Base-by-base conservation (phyloP, 2,329 filamentous ascomycete genomes). In the Aspergillus tamarii region DNA sequence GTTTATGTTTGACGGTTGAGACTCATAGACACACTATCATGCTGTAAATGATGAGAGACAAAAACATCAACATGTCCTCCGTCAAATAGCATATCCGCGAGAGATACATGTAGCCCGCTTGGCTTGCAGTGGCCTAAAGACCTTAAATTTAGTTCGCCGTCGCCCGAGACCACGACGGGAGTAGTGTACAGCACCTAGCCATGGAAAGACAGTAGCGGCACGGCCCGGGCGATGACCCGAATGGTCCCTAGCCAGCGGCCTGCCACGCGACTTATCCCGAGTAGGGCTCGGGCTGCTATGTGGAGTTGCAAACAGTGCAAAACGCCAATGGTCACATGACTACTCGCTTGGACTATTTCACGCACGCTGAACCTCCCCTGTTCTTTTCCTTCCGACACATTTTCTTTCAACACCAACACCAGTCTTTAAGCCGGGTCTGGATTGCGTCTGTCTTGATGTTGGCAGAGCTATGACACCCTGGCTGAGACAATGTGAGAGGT, bases 301-400 rank as follows among this genome's bases (percentile, higher is more conserved):
- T n/a, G 48, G 19, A n/a, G 26, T n/a, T 50, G 50, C 46, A 68
- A 68, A 68, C 52, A 30, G 2, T 57, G 54, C 59, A 69, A 65
- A 52, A 4, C 1, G 41, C 8, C 6, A 3, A 36, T 0, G 0
- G n/a, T 39, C 67, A 69, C 66, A 65, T 69, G 67, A 59, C 10
- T 1, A 0, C 9, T 52, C 63, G 57, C 50, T 65, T 66, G 54
- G 52, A 54, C 43, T 62, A 61, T 45, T 48, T 60, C 62, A 63
- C 61, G 45, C 65, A 66, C 61, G 41, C 46, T 21, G 2, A 53
- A 61, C 54, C n/a, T 46, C 34, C 53, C 54, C 54, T 34, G 34
- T 64, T 52, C 52, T 32, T 58, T 63, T 52, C 53, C 41, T 63
- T 52, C 61, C 30, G 55, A 59, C 23, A 30, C 57, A 45, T 57